These are phyloP conservation scores for Chalciporus pseudorubinellus DNA, from an alignment of 768 basidiomycete genomes.

Conservation along the genomic window DNA sequence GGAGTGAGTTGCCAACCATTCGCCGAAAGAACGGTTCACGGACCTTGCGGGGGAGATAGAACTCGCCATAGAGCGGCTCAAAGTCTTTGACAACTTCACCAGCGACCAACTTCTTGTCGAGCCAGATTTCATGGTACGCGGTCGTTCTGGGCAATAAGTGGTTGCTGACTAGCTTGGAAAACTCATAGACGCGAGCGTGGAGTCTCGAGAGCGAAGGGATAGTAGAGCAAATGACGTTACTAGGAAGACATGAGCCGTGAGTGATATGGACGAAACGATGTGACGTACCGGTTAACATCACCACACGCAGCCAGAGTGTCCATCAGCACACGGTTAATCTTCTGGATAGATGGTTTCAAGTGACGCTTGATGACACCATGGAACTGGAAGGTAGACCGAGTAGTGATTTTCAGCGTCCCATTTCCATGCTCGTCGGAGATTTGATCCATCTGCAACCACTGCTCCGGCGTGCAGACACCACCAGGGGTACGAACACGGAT, in stretches of 20 bases:
- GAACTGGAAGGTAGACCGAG: slow-evolving; percentile 98
- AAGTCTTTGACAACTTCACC: slow-evolving; percentile 93
- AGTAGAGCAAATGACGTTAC: slow-evolving; percentile 88
- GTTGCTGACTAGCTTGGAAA: slow-evolving; percentile 79
- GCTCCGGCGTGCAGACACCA: slow-evolving; percentile 86
- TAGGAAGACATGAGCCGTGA: slow-evolving; percentile 29
- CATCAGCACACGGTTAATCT: slow-evolving; percentile 84
- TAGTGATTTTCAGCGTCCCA: slow-evolving; percentile 95
- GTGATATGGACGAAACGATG: neutral
- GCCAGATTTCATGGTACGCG: slow-evolving; percentile 99
- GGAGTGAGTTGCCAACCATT: neutral
- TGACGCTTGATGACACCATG: slow-evolving; percentile 98
- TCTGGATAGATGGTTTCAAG: slow-evolving; percentile 94
- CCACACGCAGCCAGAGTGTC: slow-evolving; percentile 98
- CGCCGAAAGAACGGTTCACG: slow-evolving; percentile 12
- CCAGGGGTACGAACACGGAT: slow-evolving; percentile 96
- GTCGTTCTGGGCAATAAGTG: slow-evolving; percentile 86
- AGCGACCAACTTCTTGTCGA: slow-evolving; percentile 94
- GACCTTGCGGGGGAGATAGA: slow-evolving; percentile 96
- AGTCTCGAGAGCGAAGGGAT: slow-evolving; percentile 88
- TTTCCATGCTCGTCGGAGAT: slow-evolving; percentile 95
- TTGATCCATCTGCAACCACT: slow-evolving; percentile 95
- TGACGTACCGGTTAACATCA: slow-evolving; percentile 84
- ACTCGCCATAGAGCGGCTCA: slow-evolving; percentile 96
- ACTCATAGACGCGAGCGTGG: slow-evolving; percentile 79